Base-by-base conservation (phyloP, 2,329 filamentous ascomycete species). In the Cladosporium oxysporum region DNA sequence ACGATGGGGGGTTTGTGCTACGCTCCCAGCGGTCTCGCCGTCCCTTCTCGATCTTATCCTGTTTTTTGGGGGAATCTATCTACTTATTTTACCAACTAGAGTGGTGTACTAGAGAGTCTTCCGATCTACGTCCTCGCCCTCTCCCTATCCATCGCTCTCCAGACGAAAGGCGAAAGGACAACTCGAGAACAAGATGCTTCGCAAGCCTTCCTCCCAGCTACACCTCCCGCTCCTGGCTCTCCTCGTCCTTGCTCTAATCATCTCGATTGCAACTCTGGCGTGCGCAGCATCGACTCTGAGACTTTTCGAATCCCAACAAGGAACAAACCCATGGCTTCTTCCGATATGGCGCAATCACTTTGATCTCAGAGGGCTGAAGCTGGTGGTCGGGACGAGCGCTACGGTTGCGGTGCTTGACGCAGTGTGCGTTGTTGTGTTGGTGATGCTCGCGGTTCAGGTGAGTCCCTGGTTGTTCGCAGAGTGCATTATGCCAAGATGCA, bases 261-360 rank as follows among this genome's bases (percentile, higher is more conserved):
- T 83, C 63, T 77, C 78, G 67, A 67, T 80, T 47, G 76, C 78
- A 35, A 78, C 82, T 44, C 72, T 83, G 35, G 81, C 78, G 60
- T 80, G 77, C 37, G 77, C 80, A 14, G 79, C 76, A 62, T 77
- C 81, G 50, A 76, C 79, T 2, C 76, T 83, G 44, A 71, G 76
- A 69, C 71, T 80, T 68, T 83, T 79, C 76, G 78, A 79, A 68
- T 74, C 74, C 35, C 75, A 83, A 68, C 77, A 78, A 49, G 70
- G 71, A 8, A 75, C 75, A 29, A 83, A 83, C 68, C 78, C 78
- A 28, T 83, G 81, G 80, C 82, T 81, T 76, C 73, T 83, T 4
- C 80, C 81, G 1, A 69, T 83, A 50, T 83, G 82, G 82, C 78
- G 78, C 0, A 76, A 78, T 11, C 82, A 83, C 70, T 83, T 83